These are phyloP conservation scores for Alnus glutinosa DNA, from an alignment of 306 rosid genomes.

Conservation along the genomic window DNA sequence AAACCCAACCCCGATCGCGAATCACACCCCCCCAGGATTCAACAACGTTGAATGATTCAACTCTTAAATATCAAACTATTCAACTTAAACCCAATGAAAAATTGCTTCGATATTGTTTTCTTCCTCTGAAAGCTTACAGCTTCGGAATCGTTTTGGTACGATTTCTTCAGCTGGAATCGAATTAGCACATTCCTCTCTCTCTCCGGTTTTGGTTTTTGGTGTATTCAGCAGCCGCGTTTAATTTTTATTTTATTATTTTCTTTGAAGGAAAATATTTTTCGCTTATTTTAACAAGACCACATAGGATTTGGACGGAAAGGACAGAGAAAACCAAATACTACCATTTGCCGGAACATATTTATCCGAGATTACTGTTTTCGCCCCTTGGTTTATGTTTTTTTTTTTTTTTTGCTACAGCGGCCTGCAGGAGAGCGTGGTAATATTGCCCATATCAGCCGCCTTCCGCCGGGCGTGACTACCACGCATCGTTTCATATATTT, in stretches of 20 bases:
- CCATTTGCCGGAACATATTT: constrained; percentile 1
- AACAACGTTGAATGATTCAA: constrained; percentile 24
- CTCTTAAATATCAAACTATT: constrained; percentile 5
- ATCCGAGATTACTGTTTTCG: constrained; percentile 12
- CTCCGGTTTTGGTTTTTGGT: constrained; percentile 51
- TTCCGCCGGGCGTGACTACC: background rate
- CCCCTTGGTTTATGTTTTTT: background rate
- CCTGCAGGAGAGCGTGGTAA: background rate
- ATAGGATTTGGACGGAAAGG: constrained; percentile 1
- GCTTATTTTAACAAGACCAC: background rate
- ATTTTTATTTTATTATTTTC: constrained; percentile 7
- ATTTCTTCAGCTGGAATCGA: constrained; percentile 44
- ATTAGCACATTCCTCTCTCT: constrained; percentile 39
- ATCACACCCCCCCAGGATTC: constrained; percentile 34
- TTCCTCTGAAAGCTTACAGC: constrained; percentile 14
- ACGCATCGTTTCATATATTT: no score
- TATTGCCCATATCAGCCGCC: background rate
- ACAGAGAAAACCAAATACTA: constrained; percentile 16
- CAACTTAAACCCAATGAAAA: background rate
- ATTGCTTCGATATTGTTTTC: constrained; percentile 4
- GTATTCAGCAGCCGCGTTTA: constrained; percentile 73
- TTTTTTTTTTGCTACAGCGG: background rate
- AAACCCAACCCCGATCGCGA: constrained; percentile 53
- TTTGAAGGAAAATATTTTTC: constrained; percentile 24
- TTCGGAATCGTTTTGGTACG: constrained; percentile 29